These are phyloP conservation scores for Rhizophagus sp. DNA, from an alignment of 192 early-diverging fungal genomes.

Conservation along the genomic window DNA sequence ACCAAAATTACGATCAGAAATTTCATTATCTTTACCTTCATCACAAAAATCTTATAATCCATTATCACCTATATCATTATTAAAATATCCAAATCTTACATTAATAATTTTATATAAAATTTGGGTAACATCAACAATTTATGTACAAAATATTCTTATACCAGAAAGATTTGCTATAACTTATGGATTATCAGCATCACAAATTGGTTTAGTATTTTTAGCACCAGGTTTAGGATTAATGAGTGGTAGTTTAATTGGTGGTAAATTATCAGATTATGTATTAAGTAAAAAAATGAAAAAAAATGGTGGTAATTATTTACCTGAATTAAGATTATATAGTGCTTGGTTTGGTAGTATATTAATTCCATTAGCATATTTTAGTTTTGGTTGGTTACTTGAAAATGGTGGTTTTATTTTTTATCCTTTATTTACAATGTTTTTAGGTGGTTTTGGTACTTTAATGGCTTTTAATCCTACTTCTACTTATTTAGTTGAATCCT, in stretches of 20 bases:
- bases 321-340: slow-evolving; percentile 28
- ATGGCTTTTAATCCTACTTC: not conserved
- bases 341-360: slow-evolving; percentile 38
- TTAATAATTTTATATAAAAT: slow-evolving; percentile 5
- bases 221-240: slow-evolving; percentile 41
- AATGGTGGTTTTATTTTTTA: slow-evolving; percentile 12
- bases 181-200: not conserved
- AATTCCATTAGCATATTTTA: slow-evolving; percentile 33
- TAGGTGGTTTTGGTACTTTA: slow-evolving; percentile 1
- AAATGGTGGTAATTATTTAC: not conserved
- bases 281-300: slow-evolving; percentile 13
- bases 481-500: slow-evolving; percentile 4
- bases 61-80: not conserved
- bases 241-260: slow-evolving; percentile 42
- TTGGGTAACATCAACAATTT: not conserved
- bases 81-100: not conserved
- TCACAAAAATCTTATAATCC: not conserved
- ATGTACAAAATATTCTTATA: slow-evolving; percentile 6
- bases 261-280: slow-evolving; percentile 42
- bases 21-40: not conserved
- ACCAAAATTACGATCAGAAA: not conserved
- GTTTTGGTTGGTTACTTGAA: slow-evolving; percentile 40
- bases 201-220: slow-evolving; percentile 31
- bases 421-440: slow-evolving; percentile 34
- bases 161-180: not conserved